A percentile compares a stretch with the other conserved stretches of the same genome.
Evolutionary conservation across 257 asterid genomes (phyloP).

Genomic region (Lithospermum erythrorhizon): DNA sequence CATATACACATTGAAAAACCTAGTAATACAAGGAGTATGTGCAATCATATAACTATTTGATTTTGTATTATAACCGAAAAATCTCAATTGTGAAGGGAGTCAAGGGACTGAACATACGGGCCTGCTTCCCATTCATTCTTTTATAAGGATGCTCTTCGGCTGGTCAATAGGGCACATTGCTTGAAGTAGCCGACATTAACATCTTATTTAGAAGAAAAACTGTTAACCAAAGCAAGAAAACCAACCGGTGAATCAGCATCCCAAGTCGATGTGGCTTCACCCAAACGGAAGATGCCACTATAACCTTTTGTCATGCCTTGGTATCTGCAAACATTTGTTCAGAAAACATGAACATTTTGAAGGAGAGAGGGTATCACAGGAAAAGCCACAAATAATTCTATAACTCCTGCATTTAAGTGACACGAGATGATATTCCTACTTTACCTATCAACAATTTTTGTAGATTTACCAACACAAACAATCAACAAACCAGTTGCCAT

Average conservation of each 20-base stretch:
- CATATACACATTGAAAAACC: too few species aligned
- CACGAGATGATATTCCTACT: slow-evolving; percentile 5
- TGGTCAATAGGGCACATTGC: too few species aligned
- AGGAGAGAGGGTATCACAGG: neutral
- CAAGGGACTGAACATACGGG: neutral
- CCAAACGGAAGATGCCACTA: slow-evolving; percentile 89
- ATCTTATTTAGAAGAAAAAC: neutral
- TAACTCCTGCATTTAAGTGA: neutral
- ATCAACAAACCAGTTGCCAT: slow-evolving; percentile 97
- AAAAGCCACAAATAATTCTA: neutral
- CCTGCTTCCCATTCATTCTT: too few species aligned
- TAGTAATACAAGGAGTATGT: too few species aligned
- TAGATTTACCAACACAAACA: slow-evolving; percentile 93
- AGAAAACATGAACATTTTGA: neutral
- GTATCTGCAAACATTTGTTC: slow-evolving; percentile 36
- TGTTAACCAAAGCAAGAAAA: slow-evolving; percentile 11
- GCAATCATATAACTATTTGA: neutral
- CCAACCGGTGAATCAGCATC: slow-evolving; percentile 97
- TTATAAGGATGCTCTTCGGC: too few species aligned
- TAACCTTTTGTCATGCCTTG: slow-evolving; percentile 96
- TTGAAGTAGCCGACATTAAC: neutral
- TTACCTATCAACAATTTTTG: slow-evolving; percentile 86
- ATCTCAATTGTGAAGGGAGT: neutral
- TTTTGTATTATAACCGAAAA: neutral
- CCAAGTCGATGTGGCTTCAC: slow-evolving; percentile 98